Percentiles rank a stretch among this genome's conserved stretches.
Evolutionary conservation across 2,329 filamentous ascomycete species (phyloP).

Genomic region (Colletotrichum sidae): DNA sequence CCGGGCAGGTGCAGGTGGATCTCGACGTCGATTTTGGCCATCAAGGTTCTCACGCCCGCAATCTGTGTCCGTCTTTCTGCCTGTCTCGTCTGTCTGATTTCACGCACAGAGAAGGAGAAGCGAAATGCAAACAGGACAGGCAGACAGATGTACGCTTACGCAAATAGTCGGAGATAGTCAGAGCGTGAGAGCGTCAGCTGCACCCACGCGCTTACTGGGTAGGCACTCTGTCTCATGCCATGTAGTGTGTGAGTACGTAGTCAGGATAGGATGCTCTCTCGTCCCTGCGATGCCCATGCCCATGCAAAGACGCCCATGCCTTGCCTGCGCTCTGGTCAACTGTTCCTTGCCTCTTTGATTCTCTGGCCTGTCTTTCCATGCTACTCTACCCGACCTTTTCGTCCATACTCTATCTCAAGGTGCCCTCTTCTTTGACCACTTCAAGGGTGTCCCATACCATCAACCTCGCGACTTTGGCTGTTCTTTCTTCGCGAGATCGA

Average conservation of each 20-base stretch:
- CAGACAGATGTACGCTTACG: no score
- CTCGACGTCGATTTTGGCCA: slow-evolving; percentile 18
- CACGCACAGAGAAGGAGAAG: background rate
- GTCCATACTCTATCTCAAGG: slow-evolving; percentile 15
- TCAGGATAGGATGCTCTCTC: background rate
- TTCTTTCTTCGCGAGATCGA: no score
- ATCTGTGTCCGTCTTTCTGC: slow-evolving; percentile 15
- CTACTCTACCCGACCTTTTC: slow-evolving; percentile 1
- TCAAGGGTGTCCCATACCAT: no score
- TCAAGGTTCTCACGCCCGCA: slow-evolving; percentile 30
- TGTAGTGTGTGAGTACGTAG: no score
- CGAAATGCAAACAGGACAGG: no score
- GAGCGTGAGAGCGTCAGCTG: no score
- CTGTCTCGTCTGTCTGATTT: background rate
- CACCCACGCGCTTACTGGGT: no score
- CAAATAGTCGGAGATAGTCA: no score
- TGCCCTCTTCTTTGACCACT: background rate
- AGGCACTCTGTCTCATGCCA: no score
- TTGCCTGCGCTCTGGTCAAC: slow-evolving; percentile 18
- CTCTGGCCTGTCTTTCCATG: background rate
- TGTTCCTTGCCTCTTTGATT: slow-evolving; percentile 10
- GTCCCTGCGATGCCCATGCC: background rate
- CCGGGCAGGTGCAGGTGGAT: background rate
- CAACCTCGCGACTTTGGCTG: no score
- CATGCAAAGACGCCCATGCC: background rate